Conservation (phyloP, 2,329 filamentous ascomycete genomes). For the Periconia digitata region DNA sequence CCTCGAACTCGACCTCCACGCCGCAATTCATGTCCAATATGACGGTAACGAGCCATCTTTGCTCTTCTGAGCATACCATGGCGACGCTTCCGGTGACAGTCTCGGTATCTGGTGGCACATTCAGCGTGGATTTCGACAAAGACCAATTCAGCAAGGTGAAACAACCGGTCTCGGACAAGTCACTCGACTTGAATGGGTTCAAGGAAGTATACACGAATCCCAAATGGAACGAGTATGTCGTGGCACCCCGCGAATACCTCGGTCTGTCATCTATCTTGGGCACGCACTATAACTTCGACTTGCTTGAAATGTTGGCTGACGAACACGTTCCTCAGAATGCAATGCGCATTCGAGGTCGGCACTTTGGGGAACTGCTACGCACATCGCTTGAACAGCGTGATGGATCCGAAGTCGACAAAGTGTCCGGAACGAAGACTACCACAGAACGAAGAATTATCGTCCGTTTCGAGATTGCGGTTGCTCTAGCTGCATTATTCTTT, state of each 20-base stretch:
- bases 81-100: conserved; percentile 10
- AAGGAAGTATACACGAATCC: conserved; percentile 6
- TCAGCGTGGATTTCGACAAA: conserved; percentile 2
- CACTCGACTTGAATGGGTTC: conserved; percentile 6
- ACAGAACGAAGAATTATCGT: conserved; percentile 17
- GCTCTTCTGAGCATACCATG: conserved; percentile 10
- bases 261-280: conserved; percentile 10
- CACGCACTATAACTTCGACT: conserved; percentile 8
- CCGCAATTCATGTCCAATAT: conserved; percentile 1
- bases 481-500: conserved; percentile 14
- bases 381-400: conserved; percentile 7
- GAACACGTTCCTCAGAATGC: conserved; percentile 1
- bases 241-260: not conserved
- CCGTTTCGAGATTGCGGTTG: conserved; percentile 12
- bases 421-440: conserved; percentile 1
- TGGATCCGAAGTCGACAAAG: not conserved
- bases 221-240: conserved; percentile 8
- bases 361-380: conserved; percentile 18
- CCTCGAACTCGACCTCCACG: not conserved
- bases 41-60: conserved; percentile 9
- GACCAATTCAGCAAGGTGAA: conserved; percentile 5
- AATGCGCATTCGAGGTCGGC: conserved; percentile 9
- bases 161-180: not conserved
- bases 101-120: conserved; percentile 2
- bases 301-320: not conserved